phyloP scores from a whole-genome alignment of 2,329 filamentous ascomycete species.

The Epichloe sylvatica region DNA sequence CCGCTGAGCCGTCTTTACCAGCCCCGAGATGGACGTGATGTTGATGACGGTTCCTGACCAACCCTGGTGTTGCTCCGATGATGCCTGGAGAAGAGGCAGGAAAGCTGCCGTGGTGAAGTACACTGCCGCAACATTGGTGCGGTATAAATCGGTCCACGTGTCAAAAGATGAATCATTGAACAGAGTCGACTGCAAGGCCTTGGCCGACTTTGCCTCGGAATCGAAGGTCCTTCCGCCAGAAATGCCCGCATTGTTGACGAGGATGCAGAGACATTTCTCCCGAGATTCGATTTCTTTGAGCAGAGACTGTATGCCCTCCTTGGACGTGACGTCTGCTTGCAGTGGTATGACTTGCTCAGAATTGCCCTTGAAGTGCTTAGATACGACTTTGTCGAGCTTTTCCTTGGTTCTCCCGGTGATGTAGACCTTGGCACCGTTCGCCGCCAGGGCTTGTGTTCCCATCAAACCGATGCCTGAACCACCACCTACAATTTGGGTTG shows the following conservation, averaged over 20 bases:
- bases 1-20: constrained; percentile 48
- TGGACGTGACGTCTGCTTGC: constrained; percentile 47
- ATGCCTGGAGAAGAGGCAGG: constrained; percentile 45
- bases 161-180: constrained; percentile 56
- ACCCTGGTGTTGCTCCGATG: constrained; percentile 25
- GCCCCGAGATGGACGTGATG: constrained; percentile 52
- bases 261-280: constrained; percentile 46
- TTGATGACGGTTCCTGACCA: constrained; percentile 51
- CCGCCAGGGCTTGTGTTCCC: constrained; percentile 52
- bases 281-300: constrained; percentile 40
- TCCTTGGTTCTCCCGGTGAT: constrained; percentile 51
- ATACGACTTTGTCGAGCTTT: constrained; percentile 45
- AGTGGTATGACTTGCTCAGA: constrained; percentile 46
- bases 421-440: constrained; percentile 57
- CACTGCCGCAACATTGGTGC: constrained; percentile 59
- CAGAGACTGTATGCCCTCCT: constrained; percentile 43
- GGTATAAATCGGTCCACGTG: constrained; percentile 59
- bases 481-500: constrained; percentile 21
- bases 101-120: constrained; percentile 52
- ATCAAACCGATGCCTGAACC: constrained; percentile 55
- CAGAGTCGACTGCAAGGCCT: constrained; percentile 44
- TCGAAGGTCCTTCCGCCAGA: constrained; percentile 38
- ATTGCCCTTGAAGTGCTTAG: constrained; percentile 40
- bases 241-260: constrained; percentile 56
- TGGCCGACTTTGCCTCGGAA: constrained; percentile 34